phyloP scores from a whole-genome alignment of 345 rosid species.

The Firmiana major region DNA sequence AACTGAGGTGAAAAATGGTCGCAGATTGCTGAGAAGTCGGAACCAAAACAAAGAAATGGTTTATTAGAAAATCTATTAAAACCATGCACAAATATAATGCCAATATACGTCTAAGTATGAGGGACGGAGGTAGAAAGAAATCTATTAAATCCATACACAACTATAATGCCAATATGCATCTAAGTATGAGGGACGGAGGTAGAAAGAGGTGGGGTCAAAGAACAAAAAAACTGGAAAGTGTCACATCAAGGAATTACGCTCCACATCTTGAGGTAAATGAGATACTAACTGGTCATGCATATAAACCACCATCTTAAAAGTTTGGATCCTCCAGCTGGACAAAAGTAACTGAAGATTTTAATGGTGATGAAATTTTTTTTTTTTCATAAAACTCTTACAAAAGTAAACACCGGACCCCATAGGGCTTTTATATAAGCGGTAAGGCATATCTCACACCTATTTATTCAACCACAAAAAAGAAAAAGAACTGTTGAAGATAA shows the following conservation, averaged over 20 bases:
- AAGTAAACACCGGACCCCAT: no score
- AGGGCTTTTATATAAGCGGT: no score
- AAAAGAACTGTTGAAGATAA: no score
- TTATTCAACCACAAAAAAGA: no score
- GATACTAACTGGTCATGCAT: background rate
- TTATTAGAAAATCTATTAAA: background rate
- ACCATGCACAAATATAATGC: background rate
- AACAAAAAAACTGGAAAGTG: background rate
- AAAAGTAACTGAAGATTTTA: no score
- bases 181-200: background rate
- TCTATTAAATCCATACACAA: background rate
- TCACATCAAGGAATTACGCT: background rate
- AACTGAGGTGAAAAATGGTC: background rate
- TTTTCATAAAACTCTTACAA: no score
- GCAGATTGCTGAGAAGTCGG: background rate
- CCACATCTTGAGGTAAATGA: background rate
- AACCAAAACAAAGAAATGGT: background rate
- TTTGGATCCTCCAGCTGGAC: background rate
- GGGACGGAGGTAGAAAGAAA: no score
- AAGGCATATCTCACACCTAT: no score
- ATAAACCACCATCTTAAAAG: background rate
- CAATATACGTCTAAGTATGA: background rate
- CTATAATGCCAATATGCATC: background rate
- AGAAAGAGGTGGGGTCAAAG: background rate
- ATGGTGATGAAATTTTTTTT: no score